These are phyloP conservation scores for Penicillium sp. DNA, from an alignment of 2,329 filamentous ascomycete species.

Conservation along the genomic window DNA sequence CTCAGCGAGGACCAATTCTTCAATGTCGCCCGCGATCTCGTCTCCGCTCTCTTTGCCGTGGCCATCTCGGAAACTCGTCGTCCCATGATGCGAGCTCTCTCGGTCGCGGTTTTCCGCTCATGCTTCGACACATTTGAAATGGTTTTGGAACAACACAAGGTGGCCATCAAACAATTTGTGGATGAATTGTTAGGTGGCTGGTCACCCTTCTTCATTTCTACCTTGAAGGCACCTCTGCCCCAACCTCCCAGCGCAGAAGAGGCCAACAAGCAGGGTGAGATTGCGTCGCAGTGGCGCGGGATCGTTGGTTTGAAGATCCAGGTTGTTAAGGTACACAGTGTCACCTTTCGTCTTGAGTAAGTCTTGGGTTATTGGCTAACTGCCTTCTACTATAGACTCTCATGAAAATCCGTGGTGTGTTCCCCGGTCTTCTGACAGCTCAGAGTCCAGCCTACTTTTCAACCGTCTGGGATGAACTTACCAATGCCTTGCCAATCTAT, in stretches of 20 bases:
- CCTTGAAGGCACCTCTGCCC: constrained; percentile 70
- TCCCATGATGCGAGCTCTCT: constrained; percentile 70
- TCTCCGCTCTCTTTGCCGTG: constrained; percentile 76
- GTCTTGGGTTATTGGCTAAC: constrained; percentile 11
- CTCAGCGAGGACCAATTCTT: constrained; percentile 96
- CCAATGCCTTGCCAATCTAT: constrained; percentile 65
- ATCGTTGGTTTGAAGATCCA: constrained; percentile 84
- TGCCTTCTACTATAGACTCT: constrained; percentile 56
- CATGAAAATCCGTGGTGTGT: constrained; percentile 79
- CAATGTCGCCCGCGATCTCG: constrained; percentile 75
- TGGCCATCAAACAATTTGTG: constrained; percentile 80
- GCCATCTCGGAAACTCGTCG: constrained; percentile 71
- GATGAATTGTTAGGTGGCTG: constrained; percentile 77
- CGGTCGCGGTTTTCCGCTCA: constrained; percentile 81
- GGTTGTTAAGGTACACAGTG: constrained; percentile 64
- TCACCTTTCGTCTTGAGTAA: neutral
- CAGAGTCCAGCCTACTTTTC: constrained; percentile 80
- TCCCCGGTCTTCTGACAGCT: constrained; percentile 72
- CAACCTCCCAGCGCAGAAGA: constrained; percentile 53
- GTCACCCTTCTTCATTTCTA: constrained; percentile 81
- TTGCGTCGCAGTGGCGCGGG: constrained; percentile 69
- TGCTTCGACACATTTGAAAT: constrained; percentile 96
- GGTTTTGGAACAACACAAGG: constrained; percentile 87
- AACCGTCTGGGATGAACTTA: constrained; percentile 83
- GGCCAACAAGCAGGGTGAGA: constrained; percentile 50